These are phyloP conservation scores for Kazachstania africana DNA, from an alignment of 805 yeast genomes.

Conservation along the genomic window DNA sequence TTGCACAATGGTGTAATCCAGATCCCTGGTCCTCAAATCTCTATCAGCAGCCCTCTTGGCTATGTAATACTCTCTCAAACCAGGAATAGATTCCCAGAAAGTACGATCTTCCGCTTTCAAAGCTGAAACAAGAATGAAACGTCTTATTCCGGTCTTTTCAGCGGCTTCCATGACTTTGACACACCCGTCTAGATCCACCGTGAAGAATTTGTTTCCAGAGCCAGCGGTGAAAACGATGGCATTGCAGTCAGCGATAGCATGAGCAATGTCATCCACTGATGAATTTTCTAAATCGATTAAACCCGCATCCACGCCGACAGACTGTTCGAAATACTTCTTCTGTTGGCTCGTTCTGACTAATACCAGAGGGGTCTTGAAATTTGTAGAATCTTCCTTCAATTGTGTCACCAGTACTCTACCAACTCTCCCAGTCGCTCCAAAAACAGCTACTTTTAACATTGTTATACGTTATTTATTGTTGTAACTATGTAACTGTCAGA, in stretches of 20 bases:
- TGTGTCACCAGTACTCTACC: slow-evolving; percentile 36
- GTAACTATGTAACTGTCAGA: no score
- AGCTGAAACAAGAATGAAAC: slow-evolving; percentile 47
- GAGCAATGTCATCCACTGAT: slow-evolving; percentile 26
- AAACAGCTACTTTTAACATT: slow-evolving; percentile 32
- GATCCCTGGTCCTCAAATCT: slow-evolving; percentile 28
- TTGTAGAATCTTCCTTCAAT: slow-evolving; percentile 16
- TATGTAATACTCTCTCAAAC: slow-evolving; percentile 39
- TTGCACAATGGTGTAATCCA: slow-evolving; percentile 46
- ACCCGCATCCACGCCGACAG: slow-evolving; percentile 29
- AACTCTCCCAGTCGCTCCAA: slow-evolving; percentile 57
- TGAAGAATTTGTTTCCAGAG: slow-evolving; percentile 36
- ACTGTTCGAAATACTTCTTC: slow-evolving; percentile 26
- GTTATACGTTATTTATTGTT: no score
- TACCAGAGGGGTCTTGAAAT: slow-evolving; percentile 31
- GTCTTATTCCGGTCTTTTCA: slow-evolving; percentile 30
- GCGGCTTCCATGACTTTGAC: slow-evolving; percentile 47
- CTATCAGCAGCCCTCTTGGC: slow-evolving; percentile 54
- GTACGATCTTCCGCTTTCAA: slow-evolving; percentile 40
- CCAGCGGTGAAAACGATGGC: slow-evolving; percentile 55
- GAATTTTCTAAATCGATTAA: slow-evolving; percentile 31
- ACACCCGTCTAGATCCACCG: slow-evolving; percentile 53
- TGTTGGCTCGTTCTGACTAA: slow-evolving; percentile 38
- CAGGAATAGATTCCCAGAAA: slow-evolving; percentile 28
- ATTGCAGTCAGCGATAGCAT: slow-evolving; percentile 34